phyloP scores from a whole-genome alignment of 129 eudicot species.

The Flaveria bidentis region DNA sequence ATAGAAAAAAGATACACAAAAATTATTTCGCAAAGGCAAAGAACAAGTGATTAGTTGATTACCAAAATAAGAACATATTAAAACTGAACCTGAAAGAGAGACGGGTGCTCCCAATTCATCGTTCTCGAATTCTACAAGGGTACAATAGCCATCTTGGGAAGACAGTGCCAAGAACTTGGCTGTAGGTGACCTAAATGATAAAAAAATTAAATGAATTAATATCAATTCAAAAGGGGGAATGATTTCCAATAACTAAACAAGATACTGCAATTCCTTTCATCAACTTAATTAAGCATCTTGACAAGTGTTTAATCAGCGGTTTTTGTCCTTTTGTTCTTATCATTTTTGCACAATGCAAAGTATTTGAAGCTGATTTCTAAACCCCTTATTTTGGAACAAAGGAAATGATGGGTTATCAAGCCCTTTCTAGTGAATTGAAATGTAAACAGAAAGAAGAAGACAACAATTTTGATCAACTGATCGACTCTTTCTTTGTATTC shows the following conservation, averaged over 20 bases:
- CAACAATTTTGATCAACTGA: no score
- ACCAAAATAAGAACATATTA: background rate
- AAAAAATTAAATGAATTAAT: background rate
- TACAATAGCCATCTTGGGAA: constrained; percentile 95
- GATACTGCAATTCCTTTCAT: background rate
- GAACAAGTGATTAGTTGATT: background rate
- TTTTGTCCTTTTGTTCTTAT: background rate
- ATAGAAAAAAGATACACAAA: background rate
- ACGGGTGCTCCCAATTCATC: constrained; percentile 75
- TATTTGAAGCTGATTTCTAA: background rate
- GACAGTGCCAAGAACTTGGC: constrained; percentile 78
- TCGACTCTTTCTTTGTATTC: no score
- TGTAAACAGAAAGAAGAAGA: no score
- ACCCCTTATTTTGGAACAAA: constrained; percentile 5
- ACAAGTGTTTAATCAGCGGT: background rate
- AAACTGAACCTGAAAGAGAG: constrained; percentile 56
- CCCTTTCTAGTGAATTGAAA: no score
- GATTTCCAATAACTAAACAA: background rate
- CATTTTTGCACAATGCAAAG: background rate
- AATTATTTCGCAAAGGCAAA: background rate
- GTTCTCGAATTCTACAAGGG: constrained; percentile 78
- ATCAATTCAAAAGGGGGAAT: background rate
- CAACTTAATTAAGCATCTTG: background rate
- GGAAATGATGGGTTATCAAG: background rate
- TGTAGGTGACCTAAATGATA: constrained; percentile 62